Base-by-base conservation (phyloP, 352 stramenopile species). In the Lagenidium giganteum region DNA sequence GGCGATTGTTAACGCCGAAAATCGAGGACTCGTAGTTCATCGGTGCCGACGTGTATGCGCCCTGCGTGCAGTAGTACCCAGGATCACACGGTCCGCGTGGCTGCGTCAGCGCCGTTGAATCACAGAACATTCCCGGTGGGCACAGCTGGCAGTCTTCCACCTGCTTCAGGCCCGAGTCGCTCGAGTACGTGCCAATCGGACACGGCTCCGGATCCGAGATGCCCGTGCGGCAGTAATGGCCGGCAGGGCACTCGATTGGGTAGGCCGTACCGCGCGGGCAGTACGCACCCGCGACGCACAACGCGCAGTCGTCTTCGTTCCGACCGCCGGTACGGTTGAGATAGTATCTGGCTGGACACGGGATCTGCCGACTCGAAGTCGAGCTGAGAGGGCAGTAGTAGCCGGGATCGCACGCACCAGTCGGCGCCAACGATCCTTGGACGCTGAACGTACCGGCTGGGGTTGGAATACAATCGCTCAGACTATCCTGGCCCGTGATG, bases 71-170 rank as follows among this genome's bases (percentile, higher is more conserved):
- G 53, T 96, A 98, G 49, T 96, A 96, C 0, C 93, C 93, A 13
- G 81, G 68, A 18, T 91, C 79, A 40, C 93, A 98, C 3, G 69
- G 77, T 12, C 78, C 76, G 8, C 71, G 62, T 2, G 84, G 83
- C 11, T 67, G 53, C 1, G 82, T 90, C 24, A 96, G 70, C 0
- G 54, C 81, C 16, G 69, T 91, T 4, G 80, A 67, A 34, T 97
- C 89, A 54, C 92, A 98, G 44, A 95, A 98, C 65, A 83, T 83
- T 1, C 93, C 92, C n/a, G 87, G 78, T 13, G 81, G 61, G 48
- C 93, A 98, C 24, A 63, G 42, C 1, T 81, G 56, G 59, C 93
- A 98, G 39, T 96, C 85, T 26, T 94, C 73, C 9, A 91, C 77
- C 37, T 71, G 68, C 25, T 65, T 67, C 23, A 97, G 64, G 1